phyloP scores from a whole-genome alignment of 2,329 filamentous ascomycete genomes.

The Ophiostoma novo-ulmi region DNA sequence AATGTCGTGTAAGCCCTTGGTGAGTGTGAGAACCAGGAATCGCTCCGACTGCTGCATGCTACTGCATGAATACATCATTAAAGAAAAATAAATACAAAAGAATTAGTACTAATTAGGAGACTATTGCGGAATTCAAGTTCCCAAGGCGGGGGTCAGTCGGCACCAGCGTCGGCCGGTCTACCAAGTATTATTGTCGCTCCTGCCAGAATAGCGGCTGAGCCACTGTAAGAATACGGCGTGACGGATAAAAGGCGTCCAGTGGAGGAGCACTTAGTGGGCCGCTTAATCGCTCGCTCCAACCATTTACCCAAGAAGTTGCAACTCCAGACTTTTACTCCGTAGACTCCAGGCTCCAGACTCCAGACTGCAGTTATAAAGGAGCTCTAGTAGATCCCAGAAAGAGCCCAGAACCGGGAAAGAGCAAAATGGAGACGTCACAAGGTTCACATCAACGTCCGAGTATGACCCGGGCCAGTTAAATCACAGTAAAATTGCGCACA shows the following conservation, averaged over 20 bases:
- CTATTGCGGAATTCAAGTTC: not conserved
- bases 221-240: not conserved
- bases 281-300: slow-evolving; percentile 23
- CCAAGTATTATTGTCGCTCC: not conserved
- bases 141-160: slow-evolving; percentile 4
- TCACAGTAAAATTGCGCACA: not conserved
- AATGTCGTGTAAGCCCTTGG: not conserved
- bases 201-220: too few species aligned
- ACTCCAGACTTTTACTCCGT: not conserved
- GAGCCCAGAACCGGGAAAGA: not conserved
- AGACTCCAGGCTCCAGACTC: not conserved
- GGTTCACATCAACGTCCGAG: not conserved
- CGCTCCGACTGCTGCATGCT: slow-evolving; percentile 6
- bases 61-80: too few species aligned
- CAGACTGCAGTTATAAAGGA: not conserved
- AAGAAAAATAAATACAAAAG: not conserved
- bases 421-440: slow-evolving; percentile 11
- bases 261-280: not conserved
- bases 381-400: not conserved
- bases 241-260: not conserved
- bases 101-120: not conserved
- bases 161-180: not conserved
- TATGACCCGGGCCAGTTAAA: not conserved
- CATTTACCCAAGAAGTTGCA: not conserved
- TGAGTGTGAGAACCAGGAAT: not conserved